Evolutionary conservation across 140 eudicot genomes (phyloP), one percentile per base, ranked within the genome.

Genomic region (Stevia rebaudiana): DNA sequence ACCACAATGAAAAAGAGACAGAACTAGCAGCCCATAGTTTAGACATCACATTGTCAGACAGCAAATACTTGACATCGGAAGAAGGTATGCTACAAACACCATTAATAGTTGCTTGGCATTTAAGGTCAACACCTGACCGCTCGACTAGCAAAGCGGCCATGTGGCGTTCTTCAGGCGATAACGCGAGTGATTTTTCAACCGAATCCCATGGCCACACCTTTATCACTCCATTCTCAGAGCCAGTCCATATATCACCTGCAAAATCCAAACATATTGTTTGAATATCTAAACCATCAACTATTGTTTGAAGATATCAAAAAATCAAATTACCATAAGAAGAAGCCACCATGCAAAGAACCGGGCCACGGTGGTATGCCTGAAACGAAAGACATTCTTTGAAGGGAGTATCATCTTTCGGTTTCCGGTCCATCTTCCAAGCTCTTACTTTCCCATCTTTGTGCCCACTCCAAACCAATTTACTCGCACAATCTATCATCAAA

Each of bases 121-220:
- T 85, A 71, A 94, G 95, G 71, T 94, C 99, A 47, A 94, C 52
- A 31, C 54, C 23, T 10, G 99, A 80, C 50, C 95, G 84, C 80
- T 94, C 99, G 17, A 94, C 95, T n/a, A 94, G 68, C 76, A 88
- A 74, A 67, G 99, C 87, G 43, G 99, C 95, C 99, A 94, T 94
- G 68, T 88, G 97, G 23, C 87, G 88, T 67, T 94, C 99, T 76
- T 89, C 99, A 2, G 86, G 83, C 47, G 97, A 85, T 50, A 94
- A 84, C 59, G 97, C 71, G 6, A 88, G 85, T 54, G 97, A 94
- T 61, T 94, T 94, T 66, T 88, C 99, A 19, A 94, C 69, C 1
- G 97, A 56, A 71, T 94, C 99, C 95, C 95, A 88, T 44, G 97
- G 90, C 97, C 99, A 94, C 11, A 94, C 79, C 78, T 83, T 88